Base-by-base conservation (phyloP, 2,329 filamentous ascomycete species). In the Exophiala dermatitidis region DNA sequence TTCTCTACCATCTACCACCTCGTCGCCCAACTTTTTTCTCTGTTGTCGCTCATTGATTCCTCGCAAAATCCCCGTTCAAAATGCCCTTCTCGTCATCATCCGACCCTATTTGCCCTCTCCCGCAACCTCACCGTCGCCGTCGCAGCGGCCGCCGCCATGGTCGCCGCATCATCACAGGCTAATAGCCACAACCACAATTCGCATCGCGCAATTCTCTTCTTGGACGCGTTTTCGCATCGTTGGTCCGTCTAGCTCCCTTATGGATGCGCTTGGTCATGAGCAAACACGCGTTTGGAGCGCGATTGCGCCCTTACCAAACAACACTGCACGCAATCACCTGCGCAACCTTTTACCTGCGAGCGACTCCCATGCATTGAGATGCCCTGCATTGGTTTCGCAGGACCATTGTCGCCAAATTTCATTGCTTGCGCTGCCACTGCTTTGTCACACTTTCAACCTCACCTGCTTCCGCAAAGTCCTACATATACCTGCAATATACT, bases 121-220 rank as follows among this genome's bases (percentile, higher is more conserved):
- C 42, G 38, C 60, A 53, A 62, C 60, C 60, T 62, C 48, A 52
- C 58, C 42, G 57, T 54, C 8, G 65, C 63, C 36, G 54, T 50
- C 4, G 63, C 63, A 36, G 66, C 62, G 46, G 53, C 63, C 38
- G 66, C 62, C 46, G 53, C 51, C 52, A 51, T 45, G 56, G 52
- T 50, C 48, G 48, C 54, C 38, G 8, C 45, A 42, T 38, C 50
- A 10, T 46, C 48, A 40, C n/a, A 67, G 66, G n/a, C 65, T 66
- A 29, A 82, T 68, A 3, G 71, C 69, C 48, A 69, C 66, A 54
- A 58, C 57, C 50, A 52, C 47, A 50, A 50, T 53, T 26, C 36
- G 47, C 48, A 38, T 34, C 48, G 10, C 43, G 10, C 44, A 48
- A 38, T 38, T 50, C 29, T 36, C 40, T 43, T 52, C 12, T 40